Conservation (phyloP, 2,329 filamentous ascomycete genomes). For the Akanthomyces dipterigenus region DNA sequence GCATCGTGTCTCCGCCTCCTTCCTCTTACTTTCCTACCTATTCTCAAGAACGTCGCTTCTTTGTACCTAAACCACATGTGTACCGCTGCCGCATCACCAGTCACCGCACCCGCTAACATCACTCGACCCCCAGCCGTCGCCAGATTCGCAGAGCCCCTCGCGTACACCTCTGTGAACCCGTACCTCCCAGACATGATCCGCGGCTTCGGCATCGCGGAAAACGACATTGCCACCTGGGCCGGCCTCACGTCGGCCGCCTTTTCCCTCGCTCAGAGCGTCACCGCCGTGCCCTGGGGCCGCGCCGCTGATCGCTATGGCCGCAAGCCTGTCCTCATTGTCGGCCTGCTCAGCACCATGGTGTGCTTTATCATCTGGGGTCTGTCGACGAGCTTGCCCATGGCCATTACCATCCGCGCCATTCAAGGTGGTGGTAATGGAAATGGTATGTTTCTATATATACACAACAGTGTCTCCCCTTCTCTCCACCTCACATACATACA, state of each 20-base stretch:
- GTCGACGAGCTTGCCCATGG: slow-evolving; percentile 71
- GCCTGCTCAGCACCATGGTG: slow-evolving; percentile 71
- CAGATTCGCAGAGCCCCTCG: slow-evolving; percentile 69
- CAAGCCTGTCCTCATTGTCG: slow-evolving; percentile 72
- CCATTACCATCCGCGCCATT: slow-evolving; percentile 69
- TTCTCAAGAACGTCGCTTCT: no score
- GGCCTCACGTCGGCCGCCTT: slow-evolving; percentile 67
- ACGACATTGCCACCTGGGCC: slow-evolving; percentile 75
- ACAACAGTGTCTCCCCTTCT: no score
- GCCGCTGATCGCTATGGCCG: slow-evolving; percentile 73
- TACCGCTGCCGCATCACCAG: not conserved
- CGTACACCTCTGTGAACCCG: slow-evolving; percentile 66
- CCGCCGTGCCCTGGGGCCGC: slow-evolving; percentile 68
- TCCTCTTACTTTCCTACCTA: no score
- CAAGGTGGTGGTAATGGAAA: slow-evolving; percentile 84
- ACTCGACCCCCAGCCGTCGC: slow-evolving; percentile 54
- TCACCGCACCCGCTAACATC: not conserved
- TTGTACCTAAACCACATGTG: not conserved
- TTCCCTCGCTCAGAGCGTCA: slow-evolving; percentile 63
- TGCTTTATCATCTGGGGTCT: slow-evolving; percentile 79
- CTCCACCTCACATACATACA: not conserved
- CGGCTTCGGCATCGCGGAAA: slow-evolving; percentile 64
- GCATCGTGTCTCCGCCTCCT: no score
- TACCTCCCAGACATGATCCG: slow-evolving; percentile 75
- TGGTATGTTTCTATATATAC: slow-evolving; percentile 33